Conservation (phyloP, 768 basidiomycete species). For the Boletus sensibilis region DNA sequence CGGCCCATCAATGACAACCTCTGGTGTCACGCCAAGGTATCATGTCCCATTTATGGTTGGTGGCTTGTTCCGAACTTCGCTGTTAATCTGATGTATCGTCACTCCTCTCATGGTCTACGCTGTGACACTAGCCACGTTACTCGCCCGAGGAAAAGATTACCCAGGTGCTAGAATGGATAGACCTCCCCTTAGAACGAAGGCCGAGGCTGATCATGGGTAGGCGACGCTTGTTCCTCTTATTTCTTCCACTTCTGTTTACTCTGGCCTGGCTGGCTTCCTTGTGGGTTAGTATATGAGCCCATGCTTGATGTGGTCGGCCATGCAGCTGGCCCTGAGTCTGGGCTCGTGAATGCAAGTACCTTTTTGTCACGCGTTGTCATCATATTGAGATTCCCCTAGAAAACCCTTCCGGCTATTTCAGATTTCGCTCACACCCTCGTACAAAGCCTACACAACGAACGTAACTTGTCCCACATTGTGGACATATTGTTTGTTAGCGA, state of each 20-base stretch:
- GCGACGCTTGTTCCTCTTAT: slow-evolving; percentile 1
- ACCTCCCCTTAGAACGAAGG: slow-evolving; percentile 54
- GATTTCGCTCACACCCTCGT: slow-evolving; percentile 55
- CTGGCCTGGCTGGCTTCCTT: not conserved
- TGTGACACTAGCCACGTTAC: not conserved
- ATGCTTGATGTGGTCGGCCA: slow-evolving; percentile 86
- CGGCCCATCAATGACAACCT: slow-evolving; percentile 8
- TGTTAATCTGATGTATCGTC: not conserved
- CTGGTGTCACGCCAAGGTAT: slow-evolving; percentile 15
- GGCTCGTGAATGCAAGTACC: slow-evolving; percentile 59
- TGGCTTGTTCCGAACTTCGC: not conserved
- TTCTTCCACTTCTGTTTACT: not conserved
- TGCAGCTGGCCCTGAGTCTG: slow-evolving; percentile 60
- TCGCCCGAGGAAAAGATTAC: slow-evolving; percentile 53
- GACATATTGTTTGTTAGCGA: slow-evolving; percentile 86
- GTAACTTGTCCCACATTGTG: slow-evolving; percentile 77
- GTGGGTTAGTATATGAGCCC: slow-evolving; percentile 65
- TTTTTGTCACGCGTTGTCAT: not conserved
- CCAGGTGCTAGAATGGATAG: slow-evolving; percentile 75
- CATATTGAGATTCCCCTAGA: slow-evolving; percentile 36
- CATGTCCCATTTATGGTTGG: slow-evolving; percentile 17
- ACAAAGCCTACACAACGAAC: slow-evolving; percentile 49
- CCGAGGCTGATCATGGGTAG: slow-evolving; percentile 73
- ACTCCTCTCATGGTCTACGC: not conserved
- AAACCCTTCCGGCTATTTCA: slow-evolving; percentile 65